phyloP scores from a whole-genome alignment of 2,329 filamentous ascomycete species.

The Paraphaeosphaeria minitans region DNA sequence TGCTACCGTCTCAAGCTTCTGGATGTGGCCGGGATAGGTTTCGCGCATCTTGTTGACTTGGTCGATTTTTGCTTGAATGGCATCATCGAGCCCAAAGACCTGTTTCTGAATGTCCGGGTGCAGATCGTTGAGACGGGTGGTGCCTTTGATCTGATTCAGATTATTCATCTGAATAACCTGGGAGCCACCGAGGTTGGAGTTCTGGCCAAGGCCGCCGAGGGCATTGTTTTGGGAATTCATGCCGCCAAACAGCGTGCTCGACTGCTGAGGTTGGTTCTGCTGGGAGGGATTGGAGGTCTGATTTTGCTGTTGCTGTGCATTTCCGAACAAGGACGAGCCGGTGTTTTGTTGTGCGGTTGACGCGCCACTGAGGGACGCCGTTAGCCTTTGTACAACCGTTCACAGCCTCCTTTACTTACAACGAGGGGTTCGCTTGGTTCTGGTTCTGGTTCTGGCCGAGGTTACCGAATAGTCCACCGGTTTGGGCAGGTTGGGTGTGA shows the following conservation, averaged over 20 bases:
- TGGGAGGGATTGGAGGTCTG: conserved; percentile 38
- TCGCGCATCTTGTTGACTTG: conserved; percentile 76
- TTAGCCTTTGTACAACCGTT: conserved; percentile 32
- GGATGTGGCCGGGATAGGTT: conserved; percentile 66
- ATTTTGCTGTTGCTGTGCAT: conserved; percentile 30
- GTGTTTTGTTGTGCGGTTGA: conserved; percentile 36
- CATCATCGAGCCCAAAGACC: conserved; percentile 77
- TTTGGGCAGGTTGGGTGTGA: conserved; percentile 33
- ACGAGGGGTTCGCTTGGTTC: conserved; percentile 38
- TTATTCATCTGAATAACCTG: conserved; percentile 36
- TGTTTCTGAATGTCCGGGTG: conserved; percentile 79
- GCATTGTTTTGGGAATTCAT: conserved; percentile 37
- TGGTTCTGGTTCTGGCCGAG: conserved; percentile 23
- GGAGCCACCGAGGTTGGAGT: conserved; percentile 35
- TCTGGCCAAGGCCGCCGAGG: conserved; percentile 31
- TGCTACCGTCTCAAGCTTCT: conserved; percentile 67
- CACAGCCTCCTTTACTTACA: conserved; percentile 36
- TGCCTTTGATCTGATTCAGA: conserved; percentile 73
- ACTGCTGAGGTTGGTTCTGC: conserved; percentile 29
- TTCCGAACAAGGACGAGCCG: conserved; percentile 39
- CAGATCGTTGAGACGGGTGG: conserved; percentile 90
- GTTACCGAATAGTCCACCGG: conserved; percentile 41
- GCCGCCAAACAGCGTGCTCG: conserved; percentile 38
- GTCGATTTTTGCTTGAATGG: conserved; percentile 78
- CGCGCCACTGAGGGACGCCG: conserved; percentile 37